Conservation (phyloP, 768 basidiomycete genomes). For the Boletus patriciae region DNA sequence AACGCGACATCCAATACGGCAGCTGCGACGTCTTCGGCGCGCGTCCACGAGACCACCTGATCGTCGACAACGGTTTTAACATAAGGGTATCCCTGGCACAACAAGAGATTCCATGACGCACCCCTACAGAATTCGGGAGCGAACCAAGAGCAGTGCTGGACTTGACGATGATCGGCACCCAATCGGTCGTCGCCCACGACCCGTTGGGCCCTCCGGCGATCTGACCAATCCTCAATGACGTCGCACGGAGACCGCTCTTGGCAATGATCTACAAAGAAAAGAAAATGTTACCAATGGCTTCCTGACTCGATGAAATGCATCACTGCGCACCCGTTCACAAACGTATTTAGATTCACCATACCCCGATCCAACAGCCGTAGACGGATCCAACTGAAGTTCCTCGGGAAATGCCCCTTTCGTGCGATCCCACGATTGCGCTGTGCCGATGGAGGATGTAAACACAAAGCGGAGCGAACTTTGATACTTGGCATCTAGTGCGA, state of each 20-base stretch:
- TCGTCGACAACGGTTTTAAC: not conserved
- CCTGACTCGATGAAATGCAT: not conserved
- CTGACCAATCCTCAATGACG: not conserved
- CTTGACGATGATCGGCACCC: constrained; percentile 1
- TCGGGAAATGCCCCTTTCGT: not conserved
- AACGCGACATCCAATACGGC: not conserved
- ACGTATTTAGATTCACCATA: not conserved
- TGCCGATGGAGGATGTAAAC: not conserved
- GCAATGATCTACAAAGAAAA: not conserved
- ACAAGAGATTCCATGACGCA: not conserved
- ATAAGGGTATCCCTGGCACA: not conserved
- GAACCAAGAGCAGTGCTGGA: not conserved
- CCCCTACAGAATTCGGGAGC: not conserved
- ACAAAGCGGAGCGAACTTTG: not conserved
- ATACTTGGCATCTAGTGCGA: not conserved
- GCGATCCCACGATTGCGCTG: not conserved
- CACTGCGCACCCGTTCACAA: not conserved
- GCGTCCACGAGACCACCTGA: not conserved
- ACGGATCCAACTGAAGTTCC: not conserved
- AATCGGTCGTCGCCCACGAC: not conserved
- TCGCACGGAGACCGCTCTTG: not conserved
- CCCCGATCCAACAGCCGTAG: not conserved
- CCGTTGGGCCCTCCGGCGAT: not conserved
- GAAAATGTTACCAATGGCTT: not conserved
- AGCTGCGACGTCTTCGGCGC: not conserved